Conservation (phyloP, 129 eudicot genomes). For the Flaveria trinervia region DNA sequence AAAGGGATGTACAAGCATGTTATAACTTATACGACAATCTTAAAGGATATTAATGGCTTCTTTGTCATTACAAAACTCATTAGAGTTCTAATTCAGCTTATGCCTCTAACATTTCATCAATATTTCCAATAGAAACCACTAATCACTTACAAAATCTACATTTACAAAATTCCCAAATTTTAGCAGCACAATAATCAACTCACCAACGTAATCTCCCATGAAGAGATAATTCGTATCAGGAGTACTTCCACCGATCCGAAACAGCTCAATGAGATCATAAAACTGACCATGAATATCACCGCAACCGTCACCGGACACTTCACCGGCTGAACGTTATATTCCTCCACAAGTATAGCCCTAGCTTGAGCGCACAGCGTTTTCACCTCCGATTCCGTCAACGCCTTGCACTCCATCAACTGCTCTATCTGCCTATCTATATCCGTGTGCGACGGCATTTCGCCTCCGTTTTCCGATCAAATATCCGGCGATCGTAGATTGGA, state of each 20-base stretch:
- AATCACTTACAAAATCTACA: not conserved
- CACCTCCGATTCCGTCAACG: conserved; percentile 79
- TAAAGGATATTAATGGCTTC: not conserved
- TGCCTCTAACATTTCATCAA: conserved; percentile 5
- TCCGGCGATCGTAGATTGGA: conserved; percentile 33
- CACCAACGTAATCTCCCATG: conserved; percentile 96
- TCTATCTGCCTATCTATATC: conserved; percentile 80
- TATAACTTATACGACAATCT: conserved; percentile 15
- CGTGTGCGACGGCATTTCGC: conserved; percentile 67
- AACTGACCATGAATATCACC: conserved; percentile 88
- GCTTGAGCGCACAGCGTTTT: conserved; percentile 78
- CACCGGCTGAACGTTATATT: conserved; percentile 91
- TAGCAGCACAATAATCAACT: conserved; percentile 24
- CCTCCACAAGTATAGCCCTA: conserved; percentile 83
- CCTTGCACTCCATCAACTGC: conserved; percentile 92
- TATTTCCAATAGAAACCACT: not conserved
- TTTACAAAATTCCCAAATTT: conserved; percentile 21
- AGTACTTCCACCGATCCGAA: conserved; percentile 71
- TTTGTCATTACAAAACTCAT: not conserved
- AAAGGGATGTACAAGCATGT: conserved; percentile 5
- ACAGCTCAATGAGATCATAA: conserved; percentile 79
- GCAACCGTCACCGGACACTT: conserved; percentile 90
- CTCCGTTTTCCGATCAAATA: not conserved
- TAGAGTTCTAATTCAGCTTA: not conserved
- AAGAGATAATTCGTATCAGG: conserved; percentile 92